Conservation (phyloP, 352 stramenopile species). For the Saprolegnia parasitica region DNA sequence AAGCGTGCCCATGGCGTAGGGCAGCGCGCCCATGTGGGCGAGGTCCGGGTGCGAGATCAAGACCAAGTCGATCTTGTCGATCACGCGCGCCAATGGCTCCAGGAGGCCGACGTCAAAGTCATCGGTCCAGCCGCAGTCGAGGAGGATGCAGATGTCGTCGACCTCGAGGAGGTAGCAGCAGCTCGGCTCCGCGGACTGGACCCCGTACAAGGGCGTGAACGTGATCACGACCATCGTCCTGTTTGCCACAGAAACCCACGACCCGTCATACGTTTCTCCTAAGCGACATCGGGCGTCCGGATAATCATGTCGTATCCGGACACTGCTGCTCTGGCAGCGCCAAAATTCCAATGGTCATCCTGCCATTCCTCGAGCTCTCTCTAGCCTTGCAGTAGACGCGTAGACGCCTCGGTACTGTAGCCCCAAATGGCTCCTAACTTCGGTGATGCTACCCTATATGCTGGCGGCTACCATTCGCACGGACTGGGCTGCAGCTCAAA, state of each 20-base stretch:
- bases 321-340: too few species aligned
- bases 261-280: neutral
- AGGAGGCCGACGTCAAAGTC: constrained; percentile 82
- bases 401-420: too few species aligned
- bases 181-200: constrained; percentile 72
- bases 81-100: constrained; percentile 72
- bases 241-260: constrained; percentile 9
- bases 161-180: constrained; percentile 87
- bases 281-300: neutral
- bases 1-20: constrained; percentile 84
- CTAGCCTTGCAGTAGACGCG: neutral
- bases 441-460: too few species aligned
- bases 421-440: too few species aligned
- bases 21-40: constrained; percentile 86
- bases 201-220: constrained; percentile 86
- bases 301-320: neutral
- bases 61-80: constrained; percentile 83
- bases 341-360: neutral
- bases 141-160: constrained; percentile 87
- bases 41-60: constrained; percentile 87
- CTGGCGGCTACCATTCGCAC: too few species aligned
- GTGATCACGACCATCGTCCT: constrained; percentile 80
- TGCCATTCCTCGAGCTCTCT: neutral
- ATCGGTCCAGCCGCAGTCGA: constrained; percentile 90
- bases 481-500: too few species aligned